Base-by-base conservation (phyloP, 2,329 filamentous ascomycete genomes). In the Colletotrichum sp. region DNA sequence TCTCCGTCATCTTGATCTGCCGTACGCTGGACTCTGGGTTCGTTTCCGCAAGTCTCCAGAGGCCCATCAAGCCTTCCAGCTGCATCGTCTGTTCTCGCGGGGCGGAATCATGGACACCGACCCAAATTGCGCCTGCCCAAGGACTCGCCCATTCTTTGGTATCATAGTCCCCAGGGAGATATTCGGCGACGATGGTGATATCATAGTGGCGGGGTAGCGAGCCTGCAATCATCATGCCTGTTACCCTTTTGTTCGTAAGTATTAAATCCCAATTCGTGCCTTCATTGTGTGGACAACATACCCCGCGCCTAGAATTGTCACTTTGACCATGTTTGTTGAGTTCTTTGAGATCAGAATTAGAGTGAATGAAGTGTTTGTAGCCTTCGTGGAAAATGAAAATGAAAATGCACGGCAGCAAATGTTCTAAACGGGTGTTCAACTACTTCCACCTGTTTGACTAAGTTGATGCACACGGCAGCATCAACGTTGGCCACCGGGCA, bases 201-300 rank as follows among this genome's bases (percentile, higher is more conserved):
- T 43, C 39, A 43, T 43, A 43, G 18, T 43, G 39, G 39, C 18
- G 18, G 1, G 9, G 39, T 0, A 43, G 18, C 39, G 39, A 43
- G 1, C 39, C 39, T 10, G 8, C 39, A n/a, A n/a, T n/a, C 39
- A 43, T 43, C 39, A 43, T 43, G 39, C 39, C 39, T 5, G 39
- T 43, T 0, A 43, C 18, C 18, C 39, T 43, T n/a, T n/a, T 10
- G 3, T n/a, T 10, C 5, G 5, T 43, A 0, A 4, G 39, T 43
- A 1, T 43, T 0, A 43, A 5, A 0, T 18, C 36, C 5, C 5
- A 43, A 43, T 6, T n/a, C 18, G 3, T 43, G 39, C 5, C 18
- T 10, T 43, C 18, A n/a, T 43, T 43, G 39, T 43, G 39, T 43
- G 39, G 1, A n/a, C 16, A 9, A 43, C 39, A 0, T 43, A 43